phyloP scores from a whole-genome alignment of 805 yeast genomes.

The Lipomyces starkeyi region DNA sequence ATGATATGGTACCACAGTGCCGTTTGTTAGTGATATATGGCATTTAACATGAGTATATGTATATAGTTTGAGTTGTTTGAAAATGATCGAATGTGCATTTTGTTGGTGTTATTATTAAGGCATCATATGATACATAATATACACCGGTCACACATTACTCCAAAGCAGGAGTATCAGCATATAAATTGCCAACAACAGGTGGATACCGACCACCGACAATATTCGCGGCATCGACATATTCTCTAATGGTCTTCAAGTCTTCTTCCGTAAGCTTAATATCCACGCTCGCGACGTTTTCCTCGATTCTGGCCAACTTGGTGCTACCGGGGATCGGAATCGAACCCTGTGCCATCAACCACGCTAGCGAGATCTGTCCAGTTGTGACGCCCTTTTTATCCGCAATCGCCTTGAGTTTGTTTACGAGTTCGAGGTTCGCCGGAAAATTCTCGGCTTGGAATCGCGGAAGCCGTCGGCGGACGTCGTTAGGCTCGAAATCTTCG shows the following conservation, averaged over 20 bases:
- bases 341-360: constrained; percentile 62
- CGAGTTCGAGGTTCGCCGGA: constrained; percentile 57
- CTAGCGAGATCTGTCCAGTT: constrained; percentile 71
- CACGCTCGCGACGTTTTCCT: constrained; percentile 57
- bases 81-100: no score
- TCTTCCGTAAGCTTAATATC: constrained; percentile 24
- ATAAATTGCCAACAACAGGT: not conserved
- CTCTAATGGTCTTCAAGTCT: constrained; percentile 28
- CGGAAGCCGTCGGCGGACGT: constrained; percentile 58
- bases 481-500: constrained; percentile 58
- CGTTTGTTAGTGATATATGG: no score
- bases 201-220: constrained; percentile 30
- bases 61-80: no score
- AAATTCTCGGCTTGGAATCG: constrained; percentile 66
- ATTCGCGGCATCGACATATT: constrained; percentile 29
- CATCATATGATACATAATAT: not conserved
- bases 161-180: constrained; percentile 4
- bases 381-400: constrained; percentile 57
- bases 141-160: not conserved
- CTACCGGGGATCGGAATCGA: constrained; percentile 84
- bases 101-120: no score
- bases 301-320: constrained; percentile 62
- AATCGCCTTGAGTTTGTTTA: constrained; percentile 56
- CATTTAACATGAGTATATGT: no score
- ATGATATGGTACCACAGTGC: no score